Evolutionary conservation across 768 basidiomycete genomes (phyloP).

Genomic region (Lactarius evosmus): DNA sequence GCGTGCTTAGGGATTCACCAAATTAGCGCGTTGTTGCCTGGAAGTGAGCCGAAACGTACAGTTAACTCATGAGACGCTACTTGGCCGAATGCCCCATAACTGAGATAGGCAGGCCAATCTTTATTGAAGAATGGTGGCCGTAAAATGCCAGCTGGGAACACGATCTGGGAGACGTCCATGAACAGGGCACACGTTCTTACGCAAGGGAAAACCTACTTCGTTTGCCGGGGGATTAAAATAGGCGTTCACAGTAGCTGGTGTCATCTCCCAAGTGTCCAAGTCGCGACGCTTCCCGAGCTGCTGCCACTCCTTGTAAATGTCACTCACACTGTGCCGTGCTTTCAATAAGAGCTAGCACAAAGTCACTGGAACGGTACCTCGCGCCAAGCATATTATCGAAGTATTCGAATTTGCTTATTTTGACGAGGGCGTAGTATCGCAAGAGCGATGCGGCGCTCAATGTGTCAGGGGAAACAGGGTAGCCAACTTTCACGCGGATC

Average conservation of each 20-base stretch:
- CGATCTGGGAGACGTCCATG: conserved; percentile 55
- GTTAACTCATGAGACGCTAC: conserved; percentile 92
- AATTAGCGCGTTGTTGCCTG: neutral
- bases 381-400: conserved; percentile 80
- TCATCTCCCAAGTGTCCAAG: conserved; percentile 81
- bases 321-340: conserved; percentile 46
- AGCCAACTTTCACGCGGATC: conserved; percentile 90
- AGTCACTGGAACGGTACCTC: conserved; percentile 39
- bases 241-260: conserved; percentile 80
- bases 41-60: conserved; percentile 40
- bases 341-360: neutral
- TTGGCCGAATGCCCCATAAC: conserved; percentile 90
- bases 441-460: conserved; percentile 62
- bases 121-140: conserved; percentile 88
- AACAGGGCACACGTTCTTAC: neutral
- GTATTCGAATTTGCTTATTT: conserved; percentile 65
- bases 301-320: conserved; percentile 68
- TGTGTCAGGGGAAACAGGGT: conserved; percentile 84
- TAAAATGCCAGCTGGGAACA: conserved; percentile 95
- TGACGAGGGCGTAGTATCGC: conserved; percentile 69
- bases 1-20: conserved; percentile 55
- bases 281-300: conserved; percentile 71
- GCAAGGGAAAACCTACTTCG: conserved; percentile 49
- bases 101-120: conserved; percentile 84
- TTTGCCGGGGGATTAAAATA: conserved; percentile 87